A percentile compares a stretch with the other conserved stretches of the same genome.
phyloP scores from a whole-genome alignment of 2,329 filamentous ascomycete species.

The Colletotrichum sp. region DNA sequence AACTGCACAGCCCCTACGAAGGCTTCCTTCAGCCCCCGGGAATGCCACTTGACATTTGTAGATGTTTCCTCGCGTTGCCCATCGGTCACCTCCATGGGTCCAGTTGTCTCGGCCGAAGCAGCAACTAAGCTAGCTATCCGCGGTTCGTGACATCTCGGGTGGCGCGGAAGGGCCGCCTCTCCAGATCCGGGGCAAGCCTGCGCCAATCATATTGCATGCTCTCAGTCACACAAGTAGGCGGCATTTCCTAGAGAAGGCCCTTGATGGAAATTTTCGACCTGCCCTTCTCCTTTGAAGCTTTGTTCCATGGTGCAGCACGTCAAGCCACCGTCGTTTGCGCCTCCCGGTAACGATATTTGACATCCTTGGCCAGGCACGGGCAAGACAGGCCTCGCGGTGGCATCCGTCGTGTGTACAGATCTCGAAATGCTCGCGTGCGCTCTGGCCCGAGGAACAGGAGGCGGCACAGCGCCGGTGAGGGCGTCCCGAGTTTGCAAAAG shows the following conservation, averaged over 20 bases:
- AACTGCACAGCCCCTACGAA: background rate
- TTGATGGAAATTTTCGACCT: background rate
- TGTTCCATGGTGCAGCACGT: background rate
- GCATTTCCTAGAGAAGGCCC: background rate
- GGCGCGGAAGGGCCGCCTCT: background rate
- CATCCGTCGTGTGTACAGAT: background rate
- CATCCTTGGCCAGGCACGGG: background rate
- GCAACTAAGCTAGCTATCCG: background rate
- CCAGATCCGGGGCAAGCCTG: background rate
- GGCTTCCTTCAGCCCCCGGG: background rate
- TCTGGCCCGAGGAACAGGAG: background rate
- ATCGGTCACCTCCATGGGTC: background rate
- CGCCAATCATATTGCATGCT: background rate
- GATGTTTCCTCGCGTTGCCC: background rate
- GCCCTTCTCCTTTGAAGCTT: background rate
- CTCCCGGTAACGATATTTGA: background rate
- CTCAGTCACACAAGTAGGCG: background rate
- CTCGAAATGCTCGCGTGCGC: background rate
- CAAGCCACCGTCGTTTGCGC: conserved; percentile 5
- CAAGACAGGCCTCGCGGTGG: background rate
- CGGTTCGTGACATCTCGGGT: background rate
- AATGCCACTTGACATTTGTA: background rate
- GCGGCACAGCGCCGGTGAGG: conserved; percentile 5
- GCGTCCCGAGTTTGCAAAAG: background rate
- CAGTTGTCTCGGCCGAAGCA: background rate